These are phyloP conservation scores for Neonectria punicea DNA, from an alignment of 2,329 filamentous ascomycete species.

Conservation along the genomic window DNA sequence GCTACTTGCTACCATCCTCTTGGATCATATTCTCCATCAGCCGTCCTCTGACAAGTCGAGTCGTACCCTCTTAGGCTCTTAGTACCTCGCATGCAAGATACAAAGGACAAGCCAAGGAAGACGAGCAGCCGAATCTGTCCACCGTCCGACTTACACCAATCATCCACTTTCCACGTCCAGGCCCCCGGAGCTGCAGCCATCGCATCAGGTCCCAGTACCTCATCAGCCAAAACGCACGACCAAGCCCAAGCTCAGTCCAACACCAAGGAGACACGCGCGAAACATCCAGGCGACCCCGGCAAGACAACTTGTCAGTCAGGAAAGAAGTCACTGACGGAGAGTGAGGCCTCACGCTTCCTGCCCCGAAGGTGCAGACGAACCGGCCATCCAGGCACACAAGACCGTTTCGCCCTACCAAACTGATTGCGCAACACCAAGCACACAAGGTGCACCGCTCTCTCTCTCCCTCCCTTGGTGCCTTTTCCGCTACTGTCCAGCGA, in stretches of 20 bases:
- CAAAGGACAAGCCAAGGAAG: background rate
- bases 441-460: background rate
- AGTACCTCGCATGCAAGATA: background rate
- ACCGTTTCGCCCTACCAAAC: background rate
- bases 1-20: background rate
- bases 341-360: constrained; percentile 7
- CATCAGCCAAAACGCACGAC: constrained; percentile 21
- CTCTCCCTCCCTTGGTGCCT: background rate
- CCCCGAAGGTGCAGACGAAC: constrained; percentile 2
- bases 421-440: background rate
- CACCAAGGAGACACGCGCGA: constrained; percentile 10
- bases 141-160: constrained; percentile 30
- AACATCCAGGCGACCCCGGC: constrained; percentile 14
- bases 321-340: constrained; percentile 7
- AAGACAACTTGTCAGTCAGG: background rate
- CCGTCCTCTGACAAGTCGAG: background rate
- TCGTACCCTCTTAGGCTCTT: background rate
- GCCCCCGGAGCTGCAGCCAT: constrained; percentile 17
- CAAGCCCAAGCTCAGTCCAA: constrained; percentile 19
- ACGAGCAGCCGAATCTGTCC: constrained; percentile 1
- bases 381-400: background rate
- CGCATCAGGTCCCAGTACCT: constrained; percentile 20
- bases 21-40: background rate
- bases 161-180: constrained; percentile 6
- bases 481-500: constrained; percentile 8